Conservation (phyloP, 306 rosid genomes). For the Sesbania bispinosa region DNA sequence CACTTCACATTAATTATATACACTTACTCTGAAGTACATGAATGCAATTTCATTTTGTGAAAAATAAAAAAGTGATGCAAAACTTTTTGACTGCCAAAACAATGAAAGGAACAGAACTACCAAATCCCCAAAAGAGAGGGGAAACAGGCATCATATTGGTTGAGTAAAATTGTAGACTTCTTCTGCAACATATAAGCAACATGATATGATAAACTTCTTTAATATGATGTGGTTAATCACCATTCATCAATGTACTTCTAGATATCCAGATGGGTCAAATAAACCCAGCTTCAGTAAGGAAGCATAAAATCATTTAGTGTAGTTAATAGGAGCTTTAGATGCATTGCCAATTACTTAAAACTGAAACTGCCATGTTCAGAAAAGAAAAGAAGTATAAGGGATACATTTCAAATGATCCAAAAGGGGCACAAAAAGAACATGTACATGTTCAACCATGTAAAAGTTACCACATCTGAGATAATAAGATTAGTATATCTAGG, state of each 20-base stretch:
- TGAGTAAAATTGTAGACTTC: neutral
- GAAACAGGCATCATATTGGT: neutral
- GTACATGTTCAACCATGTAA: neutral
- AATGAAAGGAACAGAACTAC: neutral
- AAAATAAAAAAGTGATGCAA: too few relatives aligned
- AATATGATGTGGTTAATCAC: neutral
- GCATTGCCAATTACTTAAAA: neutral
- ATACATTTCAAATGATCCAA: neutral
- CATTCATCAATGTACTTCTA: neutral
- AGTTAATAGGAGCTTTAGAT: neutral
- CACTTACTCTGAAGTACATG: too few relatives aligned
- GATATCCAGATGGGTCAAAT: neutral
- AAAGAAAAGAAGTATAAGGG: neutral
- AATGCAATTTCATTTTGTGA: too few relatives aligned
- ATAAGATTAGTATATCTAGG: neutral
- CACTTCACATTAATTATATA: too few relatives aligned
- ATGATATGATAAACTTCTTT: neutral
- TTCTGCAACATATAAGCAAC: too few relatives aligned
- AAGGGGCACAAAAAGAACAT: neutral
- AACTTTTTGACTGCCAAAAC: neutral
- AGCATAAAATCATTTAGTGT: neutral
- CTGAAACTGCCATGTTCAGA: neutral
- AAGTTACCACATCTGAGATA: neutral
- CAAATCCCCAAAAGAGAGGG: neutral
- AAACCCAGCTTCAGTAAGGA: neutral